Conservation (phyloP, 176 grass and related monocot genomes). For the Saccharum spontaneum region DNA sequence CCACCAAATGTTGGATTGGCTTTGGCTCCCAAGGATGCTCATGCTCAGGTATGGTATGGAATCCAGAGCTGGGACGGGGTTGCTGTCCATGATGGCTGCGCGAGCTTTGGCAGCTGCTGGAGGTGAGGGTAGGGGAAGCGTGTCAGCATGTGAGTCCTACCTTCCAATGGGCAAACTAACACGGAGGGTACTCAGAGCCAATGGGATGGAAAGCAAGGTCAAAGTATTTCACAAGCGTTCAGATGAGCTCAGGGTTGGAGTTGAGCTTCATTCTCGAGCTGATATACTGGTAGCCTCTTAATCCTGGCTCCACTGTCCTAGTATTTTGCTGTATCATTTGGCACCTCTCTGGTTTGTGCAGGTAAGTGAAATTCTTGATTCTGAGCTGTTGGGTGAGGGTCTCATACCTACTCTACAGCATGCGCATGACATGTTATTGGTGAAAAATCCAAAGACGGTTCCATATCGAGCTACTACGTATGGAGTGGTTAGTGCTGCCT, state of each 20-base stretch:
- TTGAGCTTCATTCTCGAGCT: slow-evolving; percentile 65
- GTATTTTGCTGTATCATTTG: neutral
- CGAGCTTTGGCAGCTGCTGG: slow-evolving; percentile 48
- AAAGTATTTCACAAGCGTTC: slow-evolving; percentile 75
- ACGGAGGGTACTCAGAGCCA: slow-evolving; percentile 64
- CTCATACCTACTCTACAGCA: slow-evolving; percentile 92
- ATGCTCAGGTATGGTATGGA: slow-evolving; percentile 7
- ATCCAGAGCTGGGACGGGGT: slow-evolving; percentile 83
- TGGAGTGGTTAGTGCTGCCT: slow-evolving; percentile 50
- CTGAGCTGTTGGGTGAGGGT: slow-evolving; percentile 95
- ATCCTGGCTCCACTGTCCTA: neutral
- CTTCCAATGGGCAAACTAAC: slow-evolving; percentile 92
- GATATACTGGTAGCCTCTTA: slow-evolving; percentile 55
- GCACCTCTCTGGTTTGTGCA: slow-evolving; percentile 35
- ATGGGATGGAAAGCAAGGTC: slow-evolving; percentile 73
- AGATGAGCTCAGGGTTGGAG: slow-evolving; percentile 67
- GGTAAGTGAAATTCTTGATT: slow-evolving; percentile 96
- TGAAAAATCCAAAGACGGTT: slow-evolving; percentile 65
- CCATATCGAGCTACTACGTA: slow-evolving; percentile 83
- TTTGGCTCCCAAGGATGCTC: slow-evolving; percentile 2
- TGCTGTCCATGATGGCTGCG: slow-evolving; percentile 89
- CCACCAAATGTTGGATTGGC: neutral
- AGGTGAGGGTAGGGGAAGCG: slow-evolving; percentile 39
- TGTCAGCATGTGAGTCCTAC: slow-evolving; percentile 85
- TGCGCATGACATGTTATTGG: slow-evolving; percentile 76